Conservation (phyloP, 208 protist species). For the Blastocrithidia nonstop region DNA sequence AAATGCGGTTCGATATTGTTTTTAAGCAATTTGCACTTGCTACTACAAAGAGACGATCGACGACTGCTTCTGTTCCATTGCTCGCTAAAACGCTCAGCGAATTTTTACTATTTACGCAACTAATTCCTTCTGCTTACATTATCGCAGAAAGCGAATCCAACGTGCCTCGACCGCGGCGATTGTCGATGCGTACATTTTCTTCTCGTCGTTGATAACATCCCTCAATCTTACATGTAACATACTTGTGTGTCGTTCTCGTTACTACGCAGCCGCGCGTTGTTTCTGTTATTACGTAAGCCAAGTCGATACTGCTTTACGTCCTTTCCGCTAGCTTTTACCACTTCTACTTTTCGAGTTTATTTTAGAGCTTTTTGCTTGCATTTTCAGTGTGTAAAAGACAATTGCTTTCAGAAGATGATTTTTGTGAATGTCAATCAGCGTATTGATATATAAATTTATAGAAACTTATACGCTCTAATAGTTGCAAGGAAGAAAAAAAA, state of each 20-base stretch:
- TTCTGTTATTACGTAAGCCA: slow-evolving; percentile 24
- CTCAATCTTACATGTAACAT: slow-evolving; percentile 53
- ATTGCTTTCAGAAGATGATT: background rate
- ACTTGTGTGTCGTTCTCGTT: slow-evolving; percentile 41
- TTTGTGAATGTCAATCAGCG: too few relatives aligned
- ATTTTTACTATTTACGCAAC: slow-evolving; percentile 80
- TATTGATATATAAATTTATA: too few relatives aligned
- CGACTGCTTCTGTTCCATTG: slow-evolving; percentile 89
- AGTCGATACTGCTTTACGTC: slow-evolving; percentile 25
- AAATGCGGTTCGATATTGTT: slow-evolving; percentile 86
- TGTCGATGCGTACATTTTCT: slow-evolving; percentile 26
- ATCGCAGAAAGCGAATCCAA: slow-evolving; percentile 83
- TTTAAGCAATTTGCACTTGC: slow-evolving; percentile 86
- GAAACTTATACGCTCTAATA: too few relatives aligned
- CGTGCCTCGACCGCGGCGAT: slow-evolving; percentile 52
- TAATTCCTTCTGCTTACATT: slow-evolving; percentile 89
- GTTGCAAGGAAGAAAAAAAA: slow-evolving; percentile 10
- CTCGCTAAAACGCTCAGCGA: slow-evolving; percentile 76
- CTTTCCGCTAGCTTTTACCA: slow-evolving; percentile 24
- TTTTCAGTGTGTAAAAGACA: background rate
- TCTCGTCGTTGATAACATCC: slow-evolving; percentile 74
- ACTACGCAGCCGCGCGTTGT: slow-evolving; percentile 60
- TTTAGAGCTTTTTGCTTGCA: slow-evolving; percentile 10
- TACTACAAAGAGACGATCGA: slow-evolving; percentile 77
- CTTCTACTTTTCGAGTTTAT: slow-evolving; percentile 1